Evolutionary conservation across 441 rosid genomes (phyloP).

Genomic region (Adansonia rubrostipa): DNA sequence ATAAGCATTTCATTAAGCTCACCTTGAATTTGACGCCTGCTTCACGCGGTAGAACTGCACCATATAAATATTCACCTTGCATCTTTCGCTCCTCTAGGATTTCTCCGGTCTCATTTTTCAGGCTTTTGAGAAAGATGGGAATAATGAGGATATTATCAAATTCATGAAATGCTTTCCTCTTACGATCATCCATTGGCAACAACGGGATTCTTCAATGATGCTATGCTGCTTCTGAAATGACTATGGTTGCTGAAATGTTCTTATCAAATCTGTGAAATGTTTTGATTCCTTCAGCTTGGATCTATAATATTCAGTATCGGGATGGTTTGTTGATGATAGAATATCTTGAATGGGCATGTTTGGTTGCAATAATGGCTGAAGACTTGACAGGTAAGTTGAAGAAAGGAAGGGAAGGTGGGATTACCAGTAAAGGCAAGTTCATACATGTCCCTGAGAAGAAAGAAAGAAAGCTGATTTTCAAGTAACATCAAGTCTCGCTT

Average conservation of each 20-base stretch:
- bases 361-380: not conserved
- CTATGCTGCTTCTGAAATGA: not conserved
- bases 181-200: not conserved
- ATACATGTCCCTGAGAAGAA: not conserved
- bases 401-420: not conserved
- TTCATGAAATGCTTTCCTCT: too few species aligned
- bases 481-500: not conserved
- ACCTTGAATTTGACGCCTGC: not conserved
- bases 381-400: not conserved
- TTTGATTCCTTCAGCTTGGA: not conserved
- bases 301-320: not conserved
- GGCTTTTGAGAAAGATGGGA: too few species aligned
- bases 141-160: too few species aligned
- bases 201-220: too few species aligned
- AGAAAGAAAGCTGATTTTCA: not conserved
- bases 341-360: not conserved
- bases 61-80: not conserved
- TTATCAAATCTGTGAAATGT: not conserved
- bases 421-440: not conserved
- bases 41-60: conserved; percentile 16
- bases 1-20: not conserved
- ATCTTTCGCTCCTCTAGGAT: not conserved
- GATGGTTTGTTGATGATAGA: not conserved
- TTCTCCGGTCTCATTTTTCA: not conserved
- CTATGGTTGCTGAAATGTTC: not conserved